These are phyloP conservation scores for Obelidium mucronatum DNA, from an alignment of 192 early-diverging fungal genomes.

Conservation along the genomic window DNA sequence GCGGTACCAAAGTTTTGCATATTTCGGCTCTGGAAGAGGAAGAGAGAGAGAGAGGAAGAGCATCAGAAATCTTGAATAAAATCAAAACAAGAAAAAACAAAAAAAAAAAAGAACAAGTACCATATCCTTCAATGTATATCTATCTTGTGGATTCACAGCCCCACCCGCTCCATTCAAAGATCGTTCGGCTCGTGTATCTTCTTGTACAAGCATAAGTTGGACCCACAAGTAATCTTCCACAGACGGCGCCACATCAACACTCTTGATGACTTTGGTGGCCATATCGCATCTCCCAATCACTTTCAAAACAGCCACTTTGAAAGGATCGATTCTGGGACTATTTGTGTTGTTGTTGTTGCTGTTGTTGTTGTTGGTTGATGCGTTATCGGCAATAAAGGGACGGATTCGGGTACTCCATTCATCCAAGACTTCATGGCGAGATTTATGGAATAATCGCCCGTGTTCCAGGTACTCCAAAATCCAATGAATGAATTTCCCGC, in stretches of 20 bases:
- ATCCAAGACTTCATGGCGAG: conserved; percentile 64
- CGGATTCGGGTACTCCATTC: conserved; percentile 62
- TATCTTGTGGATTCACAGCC: too few relatives aligned
- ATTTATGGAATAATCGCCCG: conserved; percentile 51
- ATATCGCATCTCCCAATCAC: conserved; percentile 90
- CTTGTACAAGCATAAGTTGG: conserved; percentile 78
- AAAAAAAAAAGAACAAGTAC: too few relatives aligned
- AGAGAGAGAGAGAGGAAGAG: neutral
- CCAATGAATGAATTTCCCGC: conserved; percentile 15
- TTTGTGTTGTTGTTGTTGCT: conserved; percentile 32
- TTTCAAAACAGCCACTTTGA: conserved; percentile 90
- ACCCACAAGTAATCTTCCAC: conserved; percentile 97
- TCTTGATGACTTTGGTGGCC: conserved; percentile 61
- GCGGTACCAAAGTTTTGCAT: conserved; percentile 73
- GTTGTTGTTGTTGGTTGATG: conserved; percentile 26
- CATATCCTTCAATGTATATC: conserved; percentile 72
- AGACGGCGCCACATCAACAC: conserved; percentile 70
- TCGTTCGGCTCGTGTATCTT: conserved; percentile 48
- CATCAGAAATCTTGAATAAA: conserved; percentile 46
- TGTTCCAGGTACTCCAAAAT: conserved; percentile 47
- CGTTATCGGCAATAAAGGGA: conserved; percentile 40
- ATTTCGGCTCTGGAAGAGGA: conserved; percentile 36
- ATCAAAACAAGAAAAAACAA: too few relatives aligned
- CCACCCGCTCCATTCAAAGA: neutral
- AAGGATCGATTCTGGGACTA: conserved; percentile 87